These are phyloP conservation scores for Dissophora ornata DNA, from an alignment of 192 early-diverging fungal genomes.

Conservation along the genomic window DNA sequence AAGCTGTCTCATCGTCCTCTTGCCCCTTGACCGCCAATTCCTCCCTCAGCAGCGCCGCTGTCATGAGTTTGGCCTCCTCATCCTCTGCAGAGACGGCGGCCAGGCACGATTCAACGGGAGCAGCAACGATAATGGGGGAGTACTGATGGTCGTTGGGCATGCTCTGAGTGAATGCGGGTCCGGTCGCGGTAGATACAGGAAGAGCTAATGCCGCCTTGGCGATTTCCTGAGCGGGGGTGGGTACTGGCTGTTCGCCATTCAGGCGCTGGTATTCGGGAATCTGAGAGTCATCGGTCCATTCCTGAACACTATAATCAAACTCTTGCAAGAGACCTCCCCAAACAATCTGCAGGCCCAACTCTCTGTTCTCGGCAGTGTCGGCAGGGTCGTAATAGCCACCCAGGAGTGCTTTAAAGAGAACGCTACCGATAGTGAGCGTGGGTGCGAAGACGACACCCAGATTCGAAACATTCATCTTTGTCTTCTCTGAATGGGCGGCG, in stretches of 20 bases:
- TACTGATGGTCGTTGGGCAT: slow-evolving; percentile 10
- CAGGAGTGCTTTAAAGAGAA: slow-evolving; percentile 65
- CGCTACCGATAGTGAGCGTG: slow-evolving; percentile 63
- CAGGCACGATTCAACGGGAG: not conserved
- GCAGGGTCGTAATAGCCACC: slow-evolving; percentile 43
- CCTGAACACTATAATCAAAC: slow-evolving; percentile 14
- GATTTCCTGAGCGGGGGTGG: slow-evolving; percentile 37
- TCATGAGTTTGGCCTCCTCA: slow-evolving; percentile 33
- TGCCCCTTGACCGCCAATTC: slow-evolving; percentile 9
- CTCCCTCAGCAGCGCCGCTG: slow-evolving; percentile 21
- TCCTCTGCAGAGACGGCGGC: not conserved
- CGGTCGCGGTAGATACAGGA: not conserved
- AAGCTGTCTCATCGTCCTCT: slow-evolving; percentile 29
- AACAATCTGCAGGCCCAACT: slow-evolving; percentile 36
- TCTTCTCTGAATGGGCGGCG: slow-evolving; percentile 56
- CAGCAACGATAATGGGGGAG: not conserved
- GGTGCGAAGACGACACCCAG: slow-evolving; percentile 73
- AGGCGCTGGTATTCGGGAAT: not conserved
- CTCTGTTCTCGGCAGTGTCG: slow-evolving; percentile 38
- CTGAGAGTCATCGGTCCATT: slow-evolving; percentile 18
- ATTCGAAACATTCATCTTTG: slow-evolving; percentile 71
- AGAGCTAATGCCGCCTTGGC: slow-evolving; percentile 1
- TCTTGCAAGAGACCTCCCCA: slow-evolving; percentile 46
- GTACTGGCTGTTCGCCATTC: not conserved
- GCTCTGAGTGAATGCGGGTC: slow-evolving; percentile 1